A percentile compares a stretch with the other conserved stretches of the same genome.
Conservation (phyloP, 1,284 basidiomycete species). For the Ceratobasidium papillatum region DNA sequence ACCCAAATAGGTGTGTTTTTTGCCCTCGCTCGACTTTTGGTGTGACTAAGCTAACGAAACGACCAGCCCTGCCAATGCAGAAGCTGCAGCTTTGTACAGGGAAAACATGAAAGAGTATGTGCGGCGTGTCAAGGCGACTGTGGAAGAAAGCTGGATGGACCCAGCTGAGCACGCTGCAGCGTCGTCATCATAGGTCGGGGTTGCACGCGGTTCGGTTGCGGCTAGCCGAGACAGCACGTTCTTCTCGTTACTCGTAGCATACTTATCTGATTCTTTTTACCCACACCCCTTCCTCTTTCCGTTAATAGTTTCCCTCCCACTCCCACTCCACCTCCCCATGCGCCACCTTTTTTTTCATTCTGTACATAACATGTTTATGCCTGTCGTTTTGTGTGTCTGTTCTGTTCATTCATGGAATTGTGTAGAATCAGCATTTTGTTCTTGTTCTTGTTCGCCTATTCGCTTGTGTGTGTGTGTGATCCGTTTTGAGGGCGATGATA, state of each 20-base stretch:
- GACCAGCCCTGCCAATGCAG: constrained; percentile 91
- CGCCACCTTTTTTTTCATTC: constrained; percentile 5
- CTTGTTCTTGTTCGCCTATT: neutral
- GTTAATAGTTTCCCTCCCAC: neutral
- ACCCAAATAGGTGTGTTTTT: constrained; percentile 75
- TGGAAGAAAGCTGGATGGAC: constrained; percentile 91
- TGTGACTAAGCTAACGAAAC: constrained; percentile 31
- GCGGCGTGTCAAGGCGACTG: constrained; percentile 87
- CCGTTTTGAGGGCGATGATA: neutral
- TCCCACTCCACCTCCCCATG: neutral
- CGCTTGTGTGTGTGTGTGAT: neutral
- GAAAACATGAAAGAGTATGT: constrained; percentile 99
- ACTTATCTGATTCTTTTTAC: neutral
- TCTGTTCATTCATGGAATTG: constrained; percentile 17
- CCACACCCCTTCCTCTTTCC: neutral
- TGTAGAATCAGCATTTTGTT: constrained; percentile 28
- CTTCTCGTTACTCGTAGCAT: neutral
- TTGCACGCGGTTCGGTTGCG: neutral
- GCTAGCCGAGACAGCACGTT: constrained; percentile 1
- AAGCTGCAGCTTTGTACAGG: constrained; percentile 93
- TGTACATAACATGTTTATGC: neutral
- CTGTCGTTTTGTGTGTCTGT: constrained; percentile 37
- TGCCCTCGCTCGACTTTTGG: neutral
- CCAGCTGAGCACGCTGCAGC: constrained; percentile 27
- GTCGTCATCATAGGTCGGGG: constrained; percentile 6